Percentiles rank a stretch among this genome's conserved stretches.
These are phyloP conservation scores for Streptanthus diversifolius DNA, from an alignment of 345 rosid species.

Conservation along the genomic window DNA sequence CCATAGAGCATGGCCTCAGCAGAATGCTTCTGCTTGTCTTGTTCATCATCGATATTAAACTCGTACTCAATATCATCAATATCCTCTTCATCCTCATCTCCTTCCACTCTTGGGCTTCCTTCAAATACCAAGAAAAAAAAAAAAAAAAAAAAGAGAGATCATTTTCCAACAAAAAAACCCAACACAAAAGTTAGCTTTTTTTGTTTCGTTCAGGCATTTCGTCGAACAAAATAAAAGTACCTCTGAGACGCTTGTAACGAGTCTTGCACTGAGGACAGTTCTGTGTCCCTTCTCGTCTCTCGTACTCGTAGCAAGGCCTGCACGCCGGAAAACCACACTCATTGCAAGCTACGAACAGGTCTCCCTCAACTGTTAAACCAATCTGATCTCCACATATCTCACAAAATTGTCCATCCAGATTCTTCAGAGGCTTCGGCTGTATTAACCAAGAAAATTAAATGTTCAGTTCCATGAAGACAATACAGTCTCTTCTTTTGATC, in stretches of 20 bases:
- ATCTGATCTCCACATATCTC: constrained; percentile 90
- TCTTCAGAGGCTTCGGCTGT: constrained; percentile 89
- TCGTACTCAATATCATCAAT: constrained; percentile 90
- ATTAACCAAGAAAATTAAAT: background rate
- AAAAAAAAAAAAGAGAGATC: background rate
- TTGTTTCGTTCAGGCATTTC: constrained; percentile 10
- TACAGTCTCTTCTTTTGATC: background rate
- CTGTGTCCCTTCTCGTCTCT: constrained; percentile 90
- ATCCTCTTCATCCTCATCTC: constrained; percentile 97
- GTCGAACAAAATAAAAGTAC: constrained; percentile 31
- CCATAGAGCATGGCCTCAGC: constrained; percentile 92
- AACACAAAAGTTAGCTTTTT: background rate
- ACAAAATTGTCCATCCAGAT: constrained; percentile 85
- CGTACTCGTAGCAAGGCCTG: constrained; percentile 96
- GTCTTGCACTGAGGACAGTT: constrained; percentile 93
- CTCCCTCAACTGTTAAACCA: constrained; percentile 87
- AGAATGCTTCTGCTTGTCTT: constrained; percentile 56
- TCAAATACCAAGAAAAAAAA: background rate
- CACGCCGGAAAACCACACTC: constrained; percentile 97
- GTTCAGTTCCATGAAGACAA: background rate
- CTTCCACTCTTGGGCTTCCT: constrained; percentile 92
- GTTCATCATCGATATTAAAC: constrained; percentile 78
- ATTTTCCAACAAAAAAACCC: background rate
- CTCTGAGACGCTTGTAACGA: constrained; percentile 94
- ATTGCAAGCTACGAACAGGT: constrained; percentile 91